phyloP scores from a whole-genome alignment of 2,329 filamentous ascomycete species.

The Fonsecaea erecta region DNA sequence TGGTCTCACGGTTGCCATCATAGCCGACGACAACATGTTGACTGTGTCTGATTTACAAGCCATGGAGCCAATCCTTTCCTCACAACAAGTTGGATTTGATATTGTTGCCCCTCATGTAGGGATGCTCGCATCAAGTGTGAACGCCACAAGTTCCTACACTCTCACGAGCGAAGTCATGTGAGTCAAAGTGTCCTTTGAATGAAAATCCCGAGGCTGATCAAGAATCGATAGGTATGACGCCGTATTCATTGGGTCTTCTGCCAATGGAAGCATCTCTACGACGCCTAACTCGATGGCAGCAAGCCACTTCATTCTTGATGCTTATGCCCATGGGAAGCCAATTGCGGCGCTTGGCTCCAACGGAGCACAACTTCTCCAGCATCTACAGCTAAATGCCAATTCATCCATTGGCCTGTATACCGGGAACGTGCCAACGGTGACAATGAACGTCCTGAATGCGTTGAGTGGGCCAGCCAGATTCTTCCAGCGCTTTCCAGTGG shows the following conservation, averaged over 20 bases:
- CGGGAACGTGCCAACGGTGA: conserved; percentile 15
- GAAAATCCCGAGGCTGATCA: no score
- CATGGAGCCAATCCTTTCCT: conserved; percentile 24
- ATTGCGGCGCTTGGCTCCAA: conserved; percentile 30
- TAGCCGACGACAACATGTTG: conserved; percentile 32
- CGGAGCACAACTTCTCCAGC: conserved; percentile 6
- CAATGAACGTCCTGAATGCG: conserved; percentile 20
- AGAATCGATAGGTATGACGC: conserved; percentile 28
- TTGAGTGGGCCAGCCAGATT: conserved; percentile 26
- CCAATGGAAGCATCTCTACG: background rate
- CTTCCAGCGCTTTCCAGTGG: conserved; percentile 20
- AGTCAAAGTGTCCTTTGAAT: no score
- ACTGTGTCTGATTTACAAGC: conserved; percentile 24
- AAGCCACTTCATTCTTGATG: conserved; percentile 30
- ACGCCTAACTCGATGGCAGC: background rate
- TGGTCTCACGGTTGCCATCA: conserved; percentile 33
- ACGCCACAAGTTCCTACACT: conserved; percentile 31
- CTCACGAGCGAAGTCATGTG: conserved; percentile 32
- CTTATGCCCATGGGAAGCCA: conserved; percentile 33
- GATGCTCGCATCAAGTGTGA: conserved; percentile 27
- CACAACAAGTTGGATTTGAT: conserved; percentile 26
- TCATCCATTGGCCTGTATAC: conserved; percentile 15
- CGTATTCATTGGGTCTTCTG: conserved; percentile 30
- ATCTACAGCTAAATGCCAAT: conserved; percentile 8
- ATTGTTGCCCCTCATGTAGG: conserved; percentile 32